Base-by-base conservation (phyloP, 345 rosid species). In the Moringa oleifera region DNA sequence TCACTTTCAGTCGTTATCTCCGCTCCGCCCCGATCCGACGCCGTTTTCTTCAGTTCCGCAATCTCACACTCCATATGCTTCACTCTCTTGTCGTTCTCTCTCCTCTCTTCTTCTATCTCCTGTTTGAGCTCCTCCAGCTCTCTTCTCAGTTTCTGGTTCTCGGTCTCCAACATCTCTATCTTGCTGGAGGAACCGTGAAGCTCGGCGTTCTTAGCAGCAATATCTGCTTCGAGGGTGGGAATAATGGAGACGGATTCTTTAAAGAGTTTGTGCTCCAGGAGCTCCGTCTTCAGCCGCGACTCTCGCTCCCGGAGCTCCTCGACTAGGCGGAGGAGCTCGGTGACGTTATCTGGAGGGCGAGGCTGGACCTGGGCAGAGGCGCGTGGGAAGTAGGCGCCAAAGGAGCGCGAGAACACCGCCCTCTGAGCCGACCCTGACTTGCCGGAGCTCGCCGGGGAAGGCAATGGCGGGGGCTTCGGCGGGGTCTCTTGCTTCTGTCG, bases 291-390 rank as follows among this genome's bases (percentile, higher is more conserved):
- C 0, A 94, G 67, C 25, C 72, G 56, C 16, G 89, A 80, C 58
- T 90, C 99, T 20, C 92, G 76, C 18, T 86, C 93, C 0, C 88
- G 83, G 22, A 94, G 89, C 59, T 87, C 80, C 45, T 94, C 99
- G 2, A 94, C 86, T 19, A 85, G 75, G 13, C 85, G 86, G 51
- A 85, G 79, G 2, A 94, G 93, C 53, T 94, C 99, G 0, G 82
- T 18, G 1, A 84, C 80, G 2, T 10, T 53, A 47, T 82, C 97
- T 8, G 91, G 96, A 0, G 86, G 88, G 22, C 86, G 86, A 45
- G 96, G 96, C 87, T 89, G 99, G 55, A 94, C 97, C 67, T 94
- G 97, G 13, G 97, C 89, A 6, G 97, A 90, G 57, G 99, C 72
- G 55, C 97, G 96, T 7, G 99, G 99, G 85, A 94, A 91, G 76